Conservation (phyloP, 257 asterid genomes). For the Galeopsis tetrahit region DNA sequence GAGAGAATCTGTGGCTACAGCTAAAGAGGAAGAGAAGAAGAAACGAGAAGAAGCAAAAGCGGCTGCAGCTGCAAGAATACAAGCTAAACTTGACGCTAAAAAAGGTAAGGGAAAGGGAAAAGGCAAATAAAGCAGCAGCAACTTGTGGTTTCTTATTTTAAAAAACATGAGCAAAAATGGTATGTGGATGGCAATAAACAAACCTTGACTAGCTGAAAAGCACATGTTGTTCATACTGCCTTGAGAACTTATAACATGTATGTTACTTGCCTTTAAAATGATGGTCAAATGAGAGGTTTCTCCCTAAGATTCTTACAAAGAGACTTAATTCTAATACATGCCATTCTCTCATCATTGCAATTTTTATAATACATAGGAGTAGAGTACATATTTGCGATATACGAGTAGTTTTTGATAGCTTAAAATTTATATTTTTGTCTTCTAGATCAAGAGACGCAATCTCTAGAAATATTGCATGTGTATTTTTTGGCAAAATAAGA, state of each 20-base stretch:
- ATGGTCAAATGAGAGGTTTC: neutral
- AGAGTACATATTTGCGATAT: too few relatives aligned
- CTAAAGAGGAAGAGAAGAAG: slow-evolving; percentile 95
- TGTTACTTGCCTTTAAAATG: neutral
- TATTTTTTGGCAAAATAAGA: too few relatives aligned
- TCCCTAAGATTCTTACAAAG: neutral
- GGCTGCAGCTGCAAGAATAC: slow-evolving; percentile 94
- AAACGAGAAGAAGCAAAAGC: slow-evolving; percentile 99
- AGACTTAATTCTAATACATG: too few relatives aligned
- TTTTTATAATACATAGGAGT: too few relatives aligned
- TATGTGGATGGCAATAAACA: slow-evolving; percentile 18
- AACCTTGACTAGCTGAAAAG: slow-evolving; percentile 6
- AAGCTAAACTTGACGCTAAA: slow-evolving; percentile 92
- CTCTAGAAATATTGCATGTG: too few relatives aligned
- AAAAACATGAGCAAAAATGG: neutral
- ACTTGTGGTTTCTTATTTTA: neutral
- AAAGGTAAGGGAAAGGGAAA: slow-evolving; percentile 97
- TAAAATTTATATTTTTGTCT: too few relatives aligned
- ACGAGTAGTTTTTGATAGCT: too few relatives aligned
- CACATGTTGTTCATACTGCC: neutral
- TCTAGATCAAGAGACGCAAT: too few relatives aligned
- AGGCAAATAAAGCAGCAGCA: slow-evolving; percentile 47
- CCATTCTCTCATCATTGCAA: too few relatives aligned
- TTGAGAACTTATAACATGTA: neutral
- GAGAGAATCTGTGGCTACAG: slow-evolving; percentile 79